These are phyloP conservation scores for Fraxinus paxiana DNA, from an alignment of 305 asterid genomes.

Conservation along the genomic window DNA sequence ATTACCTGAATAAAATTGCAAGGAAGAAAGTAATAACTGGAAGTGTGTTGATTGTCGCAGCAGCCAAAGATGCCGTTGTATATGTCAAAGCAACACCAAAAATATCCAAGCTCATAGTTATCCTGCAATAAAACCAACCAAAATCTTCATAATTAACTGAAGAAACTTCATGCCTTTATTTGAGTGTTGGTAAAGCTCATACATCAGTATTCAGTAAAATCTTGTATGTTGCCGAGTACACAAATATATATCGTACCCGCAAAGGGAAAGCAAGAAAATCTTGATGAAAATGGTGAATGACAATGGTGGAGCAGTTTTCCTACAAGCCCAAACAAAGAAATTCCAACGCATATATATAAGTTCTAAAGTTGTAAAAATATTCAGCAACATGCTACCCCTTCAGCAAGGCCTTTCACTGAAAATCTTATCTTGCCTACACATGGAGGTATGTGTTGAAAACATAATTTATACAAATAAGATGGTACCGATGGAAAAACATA, in stretches of 20 bases:
- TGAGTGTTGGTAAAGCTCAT: neutral
- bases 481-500: conserved; percentile 55
- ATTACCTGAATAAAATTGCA: conserved; percentile 66
- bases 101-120: conserved; percentile 72
- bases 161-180: neutral
- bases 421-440: neutral
- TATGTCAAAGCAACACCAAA: conserved; percentile 65
- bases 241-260: conserved; percentile 49
- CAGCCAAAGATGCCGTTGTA: conserved; percentile 82
- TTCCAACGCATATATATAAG: neutral
- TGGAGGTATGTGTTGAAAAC: neutral
- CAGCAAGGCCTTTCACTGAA: neutral
- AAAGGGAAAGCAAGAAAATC: conserved; percentile 65
- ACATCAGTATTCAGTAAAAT: neutral
- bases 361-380: neutral
- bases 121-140: conserved; percentile 36
- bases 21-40: conserved; percentile 84
- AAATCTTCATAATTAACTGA: neutral
- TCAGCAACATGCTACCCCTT: neutral
- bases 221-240: neutral
- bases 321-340: conserved; percentile 21
- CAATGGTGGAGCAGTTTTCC: conserved; percentile 76
- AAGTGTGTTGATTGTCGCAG: conserved; percentile 77
- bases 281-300: conserved; percentile 52
- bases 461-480: neutral